A percentile compares a stretch with the other conserved stretches of the same genome.
phyloP scores from a whole-genome alignment of 768 basidiomycete genomes.

The Trametes elegans region DNA sequence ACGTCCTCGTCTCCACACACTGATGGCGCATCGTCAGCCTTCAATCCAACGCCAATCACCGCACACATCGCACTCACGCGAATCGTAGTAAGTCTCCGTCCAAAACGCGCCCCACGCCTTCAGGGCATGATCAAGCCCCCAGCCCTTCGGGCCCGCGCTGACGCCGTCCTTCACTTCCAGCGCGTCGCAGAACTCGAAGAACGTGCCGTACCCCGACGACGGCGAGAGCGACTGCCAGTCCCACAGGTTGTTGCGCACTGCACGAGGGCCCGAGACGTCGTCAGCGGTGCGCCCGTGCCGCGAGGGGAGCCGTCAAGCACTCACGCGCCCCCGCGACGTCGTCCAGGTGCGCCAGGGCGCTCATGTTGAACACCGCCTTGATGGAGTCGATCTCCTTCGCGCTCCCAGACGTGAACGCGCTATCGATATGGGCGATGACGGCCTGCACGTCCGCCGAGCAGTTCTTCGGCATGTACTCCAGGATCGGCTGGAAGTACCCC shows the following conservation, averaged over 20 bases:
- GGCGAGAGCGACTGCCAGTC: conserved; percentile 69
- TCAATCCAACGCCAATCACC: not conserved
- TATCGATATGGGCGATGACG: conserved; percentile 60
- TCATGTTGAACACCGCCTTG: conserved; percentile 59
- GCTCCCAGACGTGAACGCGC: conserved; percentile 48
- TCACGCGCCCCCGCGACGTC: conserved; percentile 61
- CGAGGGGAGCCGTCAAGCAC: no score
- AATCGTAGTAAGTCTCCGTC: conserved; percentile 42
- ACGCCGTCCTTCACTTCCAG: conserved; percentile 61
- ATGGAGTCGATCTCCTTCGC: conserved; percentile 47
- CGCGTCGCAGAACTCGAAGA: conserved; percentile 66
- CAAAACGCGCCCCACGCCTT: conserved; percentile 60
- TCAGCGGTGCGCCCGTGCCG: no score
- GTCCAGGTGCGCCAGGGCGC: conserved; percentile 51
- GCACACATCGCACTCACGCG: conserved; percentile 41
- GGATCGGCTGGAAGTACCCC: conserved; percentile 73
- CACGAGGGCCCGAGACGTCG: not conserved
- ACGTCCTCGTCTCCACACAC: conserved; percentile 49
- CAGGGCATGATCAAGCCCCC: conserved; percentile 62
- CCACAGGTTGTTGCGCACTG: conserved; percentile 50
- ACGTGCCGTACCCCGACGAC: conserved; percentile 42
- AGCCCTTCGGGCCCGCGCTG: conserved; percentile 49
- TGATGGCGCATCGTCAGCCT: conserved; percentile 25
- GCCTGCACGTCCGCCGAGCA: conserved; percentile 72
- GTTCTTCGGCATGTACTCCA: conserved; percentile 64